phyloP scores from a whole-genome alignment of 495 filamentous ascomycete species.

The Cercophora scortea region DNA sequence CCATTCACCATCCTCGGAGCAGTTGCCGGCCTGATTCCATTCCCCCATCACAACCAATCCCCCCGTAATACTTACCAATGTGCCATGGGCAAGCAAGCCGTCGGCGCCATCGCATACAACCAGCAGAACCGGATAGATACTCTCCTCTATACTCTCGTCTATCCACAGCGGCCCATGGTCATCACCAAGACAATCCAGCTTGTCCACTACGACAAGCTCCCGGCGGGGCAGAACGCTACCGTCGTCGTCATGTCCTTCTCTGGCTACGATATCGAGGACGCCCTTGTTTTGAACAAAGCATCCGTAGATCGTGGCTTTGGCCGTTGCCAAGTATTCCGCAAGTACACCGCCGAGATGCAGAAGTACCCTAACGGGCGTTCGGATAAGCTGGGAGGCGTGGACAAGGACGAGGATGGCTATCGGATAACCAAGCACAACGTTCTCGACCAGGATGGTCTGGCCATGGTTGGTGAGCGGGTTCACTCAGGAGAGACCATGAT shows the following conservation, averaged over 20 bases:
- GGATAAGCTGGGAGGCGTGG: constrained; percentile 61
- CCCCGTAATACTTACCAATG: constrained; percentile 99
- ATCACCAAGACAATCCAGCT: constrained; percentile 94
- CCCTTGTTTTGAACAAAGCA: constrained; percentile 91
- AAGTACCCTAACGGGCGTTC: constrained; percentile 73
- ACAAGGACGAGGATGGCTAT: constrained; percentile 43
- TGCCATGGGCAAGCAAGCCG: constrained; percentile 99
- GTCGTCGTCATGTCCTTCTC: constrained; percentile 99
- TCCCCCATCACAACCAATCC: constrained; percentile 98
- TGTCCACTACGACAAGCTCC: constrained; percentile 94
- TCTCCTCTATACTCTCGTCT: constrained; percentile 91
- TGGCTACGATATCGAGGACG: constrained; percentile 99
- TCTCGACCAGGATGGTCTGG: constrained; percentile 73
- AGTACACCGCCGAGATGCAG: constrained; percentile 67
- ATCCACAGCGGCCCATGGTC: constrained; percentile 96
- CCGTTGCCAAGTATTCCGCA: constrained; percentile 90
- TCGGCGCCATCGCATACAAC: constrained; percentile 94
- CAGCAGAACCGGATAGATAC: constrained; percentile 95
- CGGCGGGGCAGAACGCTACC: constrained; percentile 91
- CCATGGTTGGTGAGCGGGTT: constrained; percentile 71
- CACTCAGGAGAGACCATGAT: constrained; percentile 72
- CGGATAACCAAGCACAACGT: constrained; percentile 64
- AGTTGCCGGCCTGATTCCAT: constrained; percentile 92
- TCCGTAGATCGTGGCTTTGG: constrained; percentile 92
- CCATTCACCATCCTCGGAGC: constrained; percentile 97